phyloP scores from a whole-genome alignment of 75 land plant species.

The Cunninghamia lanceolata region DNA sequence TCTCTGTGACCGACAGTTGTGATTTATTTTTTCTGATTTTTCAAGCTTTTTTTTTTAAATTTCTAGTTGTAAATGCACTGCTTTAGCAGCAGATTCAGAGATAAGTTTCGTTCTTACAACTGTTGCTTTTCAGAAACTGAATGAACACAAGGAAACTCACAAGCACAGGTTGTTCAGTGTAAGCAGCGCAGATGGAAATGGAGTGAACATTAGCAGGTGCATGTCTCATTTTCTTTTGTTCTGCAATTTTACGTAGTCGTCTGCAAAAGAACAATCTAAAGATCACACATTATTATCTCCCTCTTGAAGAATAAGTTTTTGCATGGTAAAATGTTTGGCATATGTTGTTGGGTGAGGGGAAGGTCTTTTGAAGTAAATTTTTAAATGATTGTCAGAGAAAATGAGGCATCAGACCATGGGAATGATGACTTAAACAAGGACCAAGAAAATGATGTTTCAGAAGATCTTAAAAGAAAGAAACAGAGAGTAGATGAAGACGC shows the following conservation, averaged over 20 bases:
- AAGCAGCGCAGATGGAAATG: background rate
- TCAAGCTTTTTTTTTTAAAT: background rate
- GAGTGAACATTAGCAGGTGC: background rate
- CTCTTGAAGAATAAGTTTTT: background rate
- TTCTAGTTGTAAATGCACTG: background rate
- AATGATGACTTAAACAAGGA: background rate
- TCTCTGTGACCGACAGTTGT: background rate
- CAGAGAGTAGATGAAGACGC: conserved; percentile 14
- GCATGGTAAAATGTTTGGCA: background rate
- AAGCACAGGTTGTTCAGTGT: background rate
- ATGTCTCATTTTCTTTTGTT: background rate
- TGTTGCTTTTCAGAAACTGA: conserved; percentile 57
- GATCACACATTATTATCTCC: background rate
- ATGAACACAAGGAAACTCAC: conserved; percentile 24
- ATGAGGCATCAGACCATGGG: background rate
- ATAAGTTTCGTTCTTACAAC: background rate
- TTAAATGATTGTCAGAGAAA: background rate
- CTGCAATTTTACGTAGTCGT: background rate
- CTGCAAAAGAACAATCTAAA: background rate
- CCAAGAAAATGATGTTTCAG: background rate
- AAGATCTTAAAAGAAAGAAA: conserved; percentile 24
- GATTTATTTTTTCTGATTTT: background rate
- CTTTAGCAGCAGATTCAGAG: background rate
- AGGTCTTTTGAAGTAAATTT: background rate
- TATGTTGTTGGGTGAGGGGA: background rate